Base-by-base conservation (phyloP, 495 filamentous ascomycete genomes). In the Penicillium herquei region DNA sequence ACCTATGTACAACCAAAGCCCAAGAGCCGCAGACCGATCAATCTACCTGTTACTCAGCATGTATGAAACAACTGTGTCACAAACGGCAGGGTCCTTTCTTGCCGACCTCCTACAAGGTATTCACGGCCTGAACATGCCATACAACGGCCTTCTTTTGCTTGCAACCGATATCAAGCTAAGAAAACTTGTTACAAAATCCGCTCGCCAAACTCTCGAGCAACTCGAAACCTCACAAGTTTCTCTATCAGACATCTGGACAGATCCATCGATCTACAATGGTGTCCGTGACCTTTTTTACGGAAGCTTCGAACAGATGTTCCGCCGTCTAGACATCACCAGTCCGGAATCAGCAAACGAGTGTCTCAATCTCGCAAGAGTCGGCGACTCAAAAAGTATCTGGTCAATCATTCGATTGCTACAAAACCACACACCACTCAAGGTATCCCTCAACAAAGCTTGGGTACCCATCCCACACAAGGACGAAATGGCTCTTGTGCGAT, bases 381-480 rank as follows among this genome's bases (percentile, higher is more conserved):
- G 73, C 6, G 59, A 73, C 51, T 65, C 69, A n/a, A 37, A 53
- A 12, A 60, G 52, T 21, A 59, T 72, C 21, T 71, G 67, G 65
- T 66, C 68, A 13, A 31, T 77, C 17, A 53, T 76, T 30, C 65
- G 70, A 45, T 54, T 78, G 6, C 62, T 78, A 17, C 61, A 65
- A 18, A 66, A 62, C 10, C 74, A 78, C 37, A 75, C 68, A 0
- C 70, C 76, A 0, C 58, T 78, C 34, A 75, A 77, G 37, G 45
- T 77, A 3, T 69, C 67, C 17, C 52, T 79, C 3, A 54, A 72
- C 30, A 71, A 63, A 46, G 65, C 73, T 1, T 74, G 68, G 66
- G 51, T 54, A 8, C 63, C 63, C 2, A 48, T 67, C 1, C 66
- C 67, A 8, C 56, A 68, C 26, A 63, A 69, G 1, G 67, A 68